Conservation (phyloP, 1,139 yeast species). For the Suhomyces anneliseae region DNA sequence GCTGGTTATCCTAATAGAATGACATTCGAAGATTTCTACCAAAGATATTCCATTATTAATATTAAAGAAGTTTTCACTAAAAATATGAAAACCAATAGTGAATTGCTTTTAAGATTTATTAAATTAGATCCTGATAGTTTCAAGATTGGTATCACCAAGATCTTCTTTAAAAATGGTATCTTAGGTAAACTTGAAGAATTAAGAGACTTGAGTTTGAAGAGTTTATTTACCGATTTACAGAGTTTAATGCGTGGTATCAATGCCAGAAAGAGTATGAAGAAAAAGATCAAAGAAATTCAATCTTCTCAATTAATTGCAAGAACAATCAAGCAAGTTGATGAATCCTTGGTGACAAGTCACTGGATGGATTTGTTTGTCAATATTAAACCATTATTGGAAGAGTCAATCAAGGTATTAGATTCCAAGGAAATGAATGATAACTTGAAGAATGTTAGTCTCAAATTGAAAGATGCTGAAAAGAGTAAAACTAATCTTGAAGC, state of each 20-base stretch:
- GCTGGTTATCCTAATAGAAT: slow-evolving; percentile 96
- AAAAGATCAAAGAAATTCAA: slow-evolving; percentile 58
- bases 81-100: slow-evolving; percentile 63
- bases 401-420: slow-evolving; percentile 59
- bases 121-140: slow-evolving; percentile 63
- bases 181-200: slow-evolving; percentile 80
- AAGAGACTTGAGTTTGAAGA: slow-evolving; percentile 65
- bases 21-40: slow-evolving; percentile 75
- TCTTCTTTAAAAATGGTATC: slow-evolving; percentile 93
- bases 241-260: slow-evolving; percentile 65
- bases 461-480: slow-evolving; percentile 39
- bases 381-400: slow-evolving; percentile 75
- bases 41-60: slow-evolving; percentile 68
- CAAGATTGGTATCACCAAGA: slow-evolving; percentile 81
- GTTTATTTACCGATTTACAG: slow-evolving; percentile 62
- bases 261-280: slow-evolving; percentile 53
- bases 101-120: slow-evolving; percentile 60
- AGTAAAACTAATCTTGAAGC: slow-evolving; percentile 19
- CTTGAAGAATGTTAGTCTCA: slow-evolving; percentile 34
- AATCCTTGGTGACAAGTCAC: slow-evolving; percentile 54
- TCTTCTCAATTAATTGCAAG: slow-evolving; percentile 70
- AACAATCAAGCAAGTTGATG: slow-evolving; percentile 57
- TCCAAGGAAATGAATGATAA: slow-evolving; percentile 56
- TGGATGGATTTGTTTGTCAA: slow-evolving; percentile 80
- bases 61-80: slow-evolving; percentile 47